Percentiles rank a stretch among this genome's conserved stretches.
Evolutionary conservation across 371 early-diverging fungal genomes (phyloP).

Genomic region (Actinomortierella wolfii): DNA sequence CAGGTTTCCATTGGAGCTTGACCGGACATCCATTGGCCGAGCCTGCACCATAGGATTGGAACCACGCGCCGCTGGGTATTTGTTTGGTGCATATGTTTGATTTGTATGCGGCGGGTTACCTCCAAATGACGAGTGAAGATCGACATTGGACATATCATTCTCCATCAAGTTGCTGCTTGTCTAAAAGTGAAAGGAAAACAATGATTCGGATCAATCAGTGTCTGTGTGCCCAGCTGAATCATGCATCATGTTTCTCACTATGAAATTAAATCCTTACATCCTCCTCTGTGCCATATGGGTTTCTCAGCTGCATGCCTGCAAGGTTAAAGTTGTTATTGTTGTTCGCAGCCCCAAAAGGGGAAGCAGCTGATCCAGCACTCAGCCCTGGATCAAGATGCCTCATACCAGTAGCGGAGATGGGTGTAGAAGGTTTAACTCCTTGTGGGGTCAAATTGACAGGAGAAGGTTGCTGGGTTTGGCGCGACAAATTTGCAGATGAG

Average conservation of each 20-base stretch:
- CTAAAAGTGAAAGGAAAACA: background rate
- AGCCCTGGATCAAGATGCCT: slow-evolving; percentile 20
- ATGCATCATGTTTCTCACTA: background rate
- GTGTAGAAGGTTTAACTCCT: slow-evolving; percentile 27
- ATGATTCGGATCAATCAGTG: background rate
- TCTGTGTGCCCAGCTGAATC: no score
- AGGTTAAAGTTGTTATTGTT: slow-evolving; percentile 15
- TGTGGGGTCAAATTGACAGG: slow-evolving; percentile 23
- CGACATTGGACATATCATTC: background rate
- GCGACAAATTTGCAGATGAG: slow-evolving; percentile 26
- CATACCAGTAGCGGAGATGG: slow-evolving; percentile 20
- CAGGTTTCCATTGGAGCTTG: slow-evolving; percentile 18
- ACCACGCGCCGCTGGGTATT: no score
- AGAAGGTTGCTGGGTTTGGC: slow-evolving; percentile 27
- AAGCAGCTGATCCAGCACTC: slow-evolving; percentile 15
- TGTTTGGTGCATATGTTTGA: no score
- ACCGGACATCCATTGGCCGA: slow-evolving; percentile 14
- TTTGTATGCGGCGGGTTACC: slow-evolving; percentile 6
- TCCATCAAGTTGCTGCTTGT: background rate
- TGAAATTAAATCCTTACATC: slow-evolving; percentile 16
- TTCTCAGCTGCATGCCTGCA: slow-evolving; percentile 27
- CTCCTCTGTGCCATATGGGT: slow-evolving; percentile 30
- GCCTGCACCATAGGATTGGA: no score
- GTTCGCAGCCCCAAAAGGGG: slow-evolving; percentile 25
- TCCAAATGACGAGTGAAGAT: background rate